Base-by-base conservation (phyloP, 2,329 filamentous ascomycete genomes). In the Fusarium nematophilum region DNA sequence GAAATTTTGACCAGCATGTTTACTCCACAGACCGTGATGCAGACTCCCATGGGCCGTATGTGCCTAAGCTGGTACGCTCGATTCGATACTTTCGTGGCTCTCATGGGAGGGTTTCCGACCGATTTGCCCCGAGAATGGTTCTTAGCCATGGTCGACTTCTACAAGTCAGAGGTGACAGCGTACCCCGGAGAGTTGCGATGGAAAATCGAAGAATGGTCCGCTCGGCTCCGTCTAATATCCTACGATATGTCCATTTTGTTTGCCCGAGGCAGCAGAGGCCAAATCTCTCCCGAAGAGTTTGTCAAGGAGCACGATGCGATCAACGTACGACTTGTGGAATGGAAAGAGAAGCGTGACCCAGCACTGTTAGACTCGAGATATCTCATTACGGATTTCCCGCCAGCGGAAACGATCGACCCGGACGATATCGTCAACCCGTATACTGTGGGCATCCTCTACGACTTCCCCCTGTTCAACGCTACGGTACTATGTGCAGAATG, bases 11-110 rank as follows among this genome's bases (percentile, higher is more conserved):
- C 84, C 2, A 86, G 89, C 36, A 78, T 97, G 0, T 93, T 92
- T 71, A 92, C 88, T 0, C 91, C 92, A 0, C 81, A 93, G 59
- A 90, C 87, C 0, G 86, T 91, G 36, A 87, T 89, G 78, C 81
- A 90, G 62, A 90, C 89, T 9, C 81, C 89, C 4, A 83, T 90
- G 11, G 86, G 89, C 25, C 86, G 90, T 25, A 87, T 90, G 68
- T 86, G 95, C 37, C 83, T 96, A 43, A 82, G 84, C n/a, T 98
- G 95, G 95, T 97, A 97, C 73, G 83, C 88, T 25, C 88, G 93
- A 29, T 96, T 96, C 70, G 95, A 98, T 73, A 83, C 93, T 9
- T 91, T 93, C 53, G 88, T 92, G 6, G 90, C 91, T 1, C 84
- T 97, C 59, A 88, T 97, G 81, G 91, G 91, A 18, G 90, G 91